Evolutionary conservation across 495 filamentous ascomycete genomes (phyloP).

Genomic region (Extremus antarcticus): DNA sequence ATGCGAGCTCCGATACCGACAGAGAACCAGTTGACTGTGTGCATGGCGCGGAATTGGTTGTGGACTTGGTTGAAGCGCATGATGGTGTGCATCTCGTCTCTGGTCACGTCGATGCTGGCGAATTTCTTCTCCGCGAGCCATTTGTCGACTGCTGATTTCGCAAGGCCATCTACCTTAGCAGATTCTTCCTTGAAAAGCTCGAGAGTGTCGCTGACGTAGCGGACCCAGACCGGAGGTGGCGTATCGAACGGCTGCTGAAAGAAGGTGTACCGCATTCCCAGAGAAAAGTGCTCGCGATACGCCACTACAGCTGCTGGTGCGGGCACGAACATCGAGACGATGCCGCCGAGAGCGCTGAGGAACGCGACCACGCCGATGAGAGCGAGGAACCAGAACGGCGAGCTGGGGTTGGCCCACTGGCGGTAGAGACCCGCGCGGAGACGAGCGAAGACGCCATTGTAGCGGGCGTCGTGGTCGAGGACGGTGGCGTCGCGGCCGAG

Average conservation of each 20-base stretch:
- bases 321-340: background rate
- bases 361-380: background rate
- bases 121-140: background rate
- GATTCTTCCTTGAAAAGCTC: background rate
- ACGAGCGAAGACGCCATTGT: background rate
- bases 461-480: background rate
- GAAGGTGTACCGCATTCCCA: background rate
- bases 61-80: constrained; percentile 18
- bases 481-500: background rate
- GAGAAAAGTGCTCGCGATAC: background rate
- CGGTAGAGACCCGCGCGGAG: background rate
- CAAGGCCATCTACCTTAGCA: background rate
- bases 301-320: background rate
- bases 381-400: background rate
- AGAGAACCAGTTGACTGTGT: constrained; percentile 29
- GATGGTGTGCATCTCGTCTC: constrained; percentile 6
- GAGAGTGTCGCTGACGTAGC: background rate
- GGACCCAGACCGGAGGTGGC: background rate
- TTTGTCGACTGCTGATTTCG: background rate
- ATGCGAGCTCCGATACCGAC: constrained; percentile 24
- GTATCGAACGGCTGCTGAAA: background rate
- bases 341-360: background rate
- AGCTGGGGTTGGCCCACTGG: background rate
- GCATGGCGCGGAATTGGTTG: constrained; percentile 18
- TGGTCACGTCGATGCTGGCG: constrained; percentile 2